Conservation (phyloP, 78 protist species). For the Tieghemostelium lacteum region DNA sequence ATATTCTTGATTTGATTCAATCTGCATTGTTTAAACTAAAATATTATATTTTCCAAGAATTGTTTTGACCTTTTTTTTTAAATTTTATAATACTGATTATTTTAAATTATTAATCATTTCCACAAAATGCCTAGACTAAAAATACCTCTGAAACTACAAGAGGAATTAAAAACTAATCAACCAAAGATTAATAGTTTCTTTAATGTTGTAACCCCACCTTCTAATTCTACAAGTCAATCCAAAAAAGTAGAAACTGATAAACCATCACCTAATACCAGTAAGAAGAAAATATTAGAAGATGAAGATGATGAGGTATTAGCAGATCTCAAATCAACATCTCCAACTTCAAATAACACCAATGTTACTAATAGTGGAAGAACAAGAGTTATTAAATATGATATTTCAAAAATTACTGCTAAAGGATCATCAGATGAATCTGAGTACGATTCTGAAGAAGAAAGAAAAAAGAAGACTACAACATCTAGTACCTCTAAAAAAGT, state of each 20-base stretch:
- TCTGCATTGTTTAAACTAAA: too few relatives aligned
- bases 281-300: neutral
- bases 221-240: neutral
- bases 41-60: neutral
- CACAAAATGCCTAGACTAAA: slow-evolving; percentile 29
- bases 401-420: neutral
- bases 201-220: neutral
- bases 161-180: neutral
- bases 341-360: neutral
- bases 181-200: neutral
- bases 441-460: slow-evolving; percentile 3
- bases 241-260: neutral
- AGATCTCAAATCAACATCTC: neutral
- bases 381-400: neutral
- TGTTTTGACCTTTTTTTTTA: neutral
- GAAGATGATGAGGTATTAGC: neutral
- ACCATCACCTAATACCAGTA: neutral
- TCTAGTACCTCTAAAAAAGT: neutral
- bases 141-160: neutral
- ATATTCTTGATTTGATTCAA: too few relatives aligned
- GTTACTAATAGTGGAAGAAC: neutral
- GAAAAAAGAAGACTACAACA: slow-evolving; percentile 8
- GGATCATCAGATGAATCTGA: neutral
- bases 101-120: neutral
- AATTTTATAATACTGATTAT: neutral